phyloP scores from a whole-genome alignment of 176 grass and related monocot species.

The Aegilops umbellulata region DNA sequence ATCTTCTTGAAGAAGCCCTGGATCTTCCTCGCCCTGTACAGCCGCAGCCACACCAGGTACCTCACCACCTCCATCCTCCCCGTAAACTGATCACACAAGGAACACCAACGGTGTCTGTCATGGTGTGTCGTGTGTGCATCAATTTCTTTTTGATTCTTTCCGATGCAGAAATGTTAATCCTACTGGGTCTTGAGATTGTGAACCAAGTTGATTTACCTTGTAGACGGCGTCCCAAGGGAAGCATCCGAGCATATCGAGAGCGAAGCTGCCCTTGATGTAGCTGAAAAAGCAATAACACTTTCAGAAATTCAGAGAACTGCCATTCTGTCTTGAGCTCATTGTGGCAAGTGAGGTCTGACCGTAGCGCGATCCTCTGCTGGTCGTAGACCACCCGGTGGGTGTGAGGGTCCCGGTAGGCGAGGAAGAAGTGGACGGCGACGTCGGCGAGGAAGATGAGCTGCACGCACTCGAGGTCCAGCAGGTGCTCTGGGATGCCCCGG shows the following conservation, averaged over 20 bases:
- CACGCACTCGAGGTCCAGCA: conserved; percentile 66
- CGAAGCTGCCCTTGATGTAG: conserved; percentile 74
- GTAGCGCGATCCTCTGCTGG: conserved; percentile 52
- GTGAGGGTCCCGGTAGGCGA: conserved; percentile 65
- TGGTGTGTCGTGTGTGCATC: background rate
- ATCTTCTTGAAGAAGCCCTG: conserved; percentile 71
- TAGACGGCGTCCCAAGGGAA: conserved; percentile 89
- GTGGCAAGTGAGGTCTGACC: conserved; percentile 37
- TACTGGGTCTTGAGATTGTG: background rate
- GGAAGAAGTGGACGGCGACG: conserved; percentile 65
- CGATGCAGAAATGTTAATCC: background rate
- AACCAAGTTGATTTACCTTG: conserved; percentile 41
- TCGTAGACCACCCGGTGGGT: conserved; percentile 70
- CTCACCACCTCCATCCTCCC: conserved; percentile 58
- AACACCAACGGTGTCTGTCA: background rate
- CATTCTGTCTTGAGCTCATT: background rate
- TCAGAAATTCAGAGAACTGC: background rate
- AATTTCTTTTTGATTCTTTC: background rate
- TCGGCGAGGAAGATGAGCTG: conserved; percentile 85
- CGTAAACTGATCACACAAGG: conserved; percentile 34
- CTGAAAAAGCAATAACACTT: conserved; percentile 32
- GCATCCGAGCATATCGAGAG: conserved; percentile 75
- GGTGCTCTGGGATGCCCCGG: conserved; percentile 57
- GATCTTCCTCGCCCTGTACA: conserved; percentile 70
- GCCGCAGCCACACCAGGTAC: conserved; percentile 67